Percentiles rank a stretch among this genome's conserved stretches.
Evolutionary conservation across 345 rosid genomes (phyloP).

Genomic region (Moringa oleifera): DNA sequence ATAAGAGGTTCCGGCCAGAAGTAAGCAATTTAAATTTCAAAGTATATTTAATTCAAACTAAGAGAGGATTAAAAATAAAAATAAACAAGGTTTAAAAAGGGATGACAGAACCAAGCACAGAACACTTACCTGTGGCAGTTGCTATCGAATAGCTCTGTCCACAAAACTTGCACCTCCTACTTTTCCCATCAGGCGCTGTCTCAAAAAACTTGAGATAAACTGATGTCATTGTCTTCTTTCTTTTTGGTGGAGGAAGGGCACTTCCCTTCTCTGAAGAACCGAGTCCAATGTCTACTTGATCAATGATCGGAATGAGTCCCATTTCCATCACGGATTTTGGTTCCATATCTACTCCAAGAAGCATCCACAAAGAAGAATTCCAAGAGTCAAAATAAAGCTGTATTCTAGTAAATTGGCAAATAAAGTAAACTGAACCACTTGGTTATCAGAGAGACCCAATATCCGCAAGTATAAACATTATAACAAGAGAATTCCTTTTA

Average conservation of each 20-base stretch:
- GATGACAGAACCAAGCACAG: neutral
- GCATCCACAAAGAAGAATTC: slow-evolving; percentile 17
- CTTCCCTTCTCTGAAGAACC: slow-evolving; percentile 69
- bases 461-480: neutral
- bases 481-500: neutral
- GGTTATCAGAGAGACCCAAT: neutral
- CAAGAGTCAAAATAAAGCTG: too few relatives aligned
- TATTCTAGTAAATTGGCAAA: neutral
- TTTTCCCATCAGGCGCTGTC: slow-evolving; percentile 78
- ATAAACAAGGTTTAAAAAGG: neutral
- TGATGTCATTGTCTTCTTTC: slow-evolving; percentile 98
- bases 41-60: neutral
- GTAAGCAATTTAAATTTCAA: slow-evolving; percentile 6
- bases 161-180: slow-evolving; percentile 89
- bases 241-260: slow-evolving; percentile 45
- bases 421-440: neutral
- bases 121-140: slow-evolving; percentile 75
- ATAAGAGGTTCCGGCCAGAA: slow-evolving; percentile 2
- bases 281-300: slow-evolving; percentile 58
- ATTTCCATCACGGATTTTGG: slow-evolving; percentile 75
- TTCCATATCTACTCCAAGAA: slow-evolving; percentile 54
- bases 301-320: slow-evolving; percentile 50
- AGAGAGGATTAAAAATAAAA: neutral
- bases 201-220: slow-evolving; percentile 86
- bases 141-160: slow-evolving; percentile 92